These are phyloP conservation scores for Eragrostis tef DNA, from an alignment of 202 grass and related monocot species.

Conservation along the genomic window DNA sequence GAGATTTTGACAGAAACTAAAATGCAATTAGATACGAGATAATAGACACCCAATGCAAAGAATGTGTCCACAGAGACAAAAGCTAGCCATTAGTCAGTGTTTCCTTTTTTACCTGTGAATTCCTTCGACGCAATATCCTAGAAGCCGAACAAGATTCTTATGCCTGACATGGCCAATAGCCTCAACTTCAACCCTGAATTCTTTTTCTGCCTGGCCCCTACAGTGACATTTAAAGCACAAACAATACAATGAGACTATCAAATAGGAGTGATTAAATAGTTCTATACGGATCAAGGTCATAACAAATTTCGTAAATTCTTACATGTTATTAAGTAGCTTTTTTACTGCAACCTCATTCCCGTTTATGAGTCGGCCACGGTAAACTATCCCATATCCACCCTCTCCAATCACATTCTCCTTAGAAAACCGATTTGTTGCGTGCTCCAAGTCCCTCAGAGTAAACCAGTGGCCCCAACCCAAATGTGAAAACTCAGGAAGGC, in stretches of 20 bases:
- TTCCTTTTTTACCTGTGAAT: constrained; percentile 43
- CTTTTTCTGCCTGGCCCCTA: constrained; percentile 57
- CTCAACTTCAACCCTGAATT: constrained; percentile 57
- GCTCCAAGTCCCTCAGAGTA: constrained; percentile 33
- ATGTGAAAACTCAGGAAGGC: constrained; percentile 39
- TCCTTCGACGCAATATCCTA: constrained; percentile 52
- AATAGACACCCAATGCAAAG: neutral
- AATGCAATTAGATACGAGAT: neutral
- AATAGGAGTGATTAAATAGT: neutral
- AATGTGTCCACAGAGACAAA: neutral
- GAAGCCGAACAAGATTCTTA: constrained; percentile 55
- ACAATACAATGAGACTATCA: neutral
- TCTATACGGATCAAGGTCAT: neutral
- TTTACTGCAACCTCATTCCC: constrained; percentile 38
- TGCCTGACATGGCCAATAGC: constrained; percentile 53
- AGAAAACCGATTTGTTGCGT: constrained; percentile 40
- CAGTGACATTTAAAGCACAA: neutral
- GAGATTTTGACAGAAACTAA: neutral
- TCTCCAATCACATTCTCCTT: constrained; percentile 74
- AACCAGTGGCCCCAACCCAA: constrained; percentile 45
- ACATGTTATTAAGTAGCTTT: constrained; percentile 48
- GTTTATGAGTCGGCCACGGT: constrained; percentile 34
- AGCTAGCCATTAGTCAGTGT: neutral
- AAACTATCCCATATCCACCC: constrained; percentile 50
- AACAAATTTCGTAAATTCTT: constrained; percentile 4